These are phyloP conservation scores for Populus deltoides DNA, from an alignment of 345 rosid species.

Conservation along the genomic window DNA sequence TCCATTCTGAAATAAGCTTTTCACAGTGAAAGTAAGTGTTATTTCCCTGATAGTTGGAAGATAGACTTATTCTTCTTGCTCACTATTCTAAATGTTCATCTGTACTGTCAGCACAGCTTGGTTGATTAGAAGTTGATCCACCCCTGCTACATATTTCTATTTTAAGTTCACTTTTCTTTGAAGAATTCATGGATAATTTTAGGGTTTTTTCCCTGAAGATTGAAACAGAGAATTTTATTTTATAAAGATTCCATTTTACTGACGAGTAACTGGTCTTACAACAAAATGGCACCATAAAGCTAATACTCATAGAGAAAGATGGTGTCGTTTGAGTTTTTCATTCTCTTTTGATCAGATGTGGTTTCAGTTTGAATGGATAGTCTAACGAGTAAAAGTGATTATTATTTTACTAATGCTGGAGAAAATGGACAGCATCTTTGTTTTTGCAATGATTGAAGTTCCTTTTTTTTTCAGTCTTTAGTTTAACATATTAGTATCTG, in stretches of 20 bases:
- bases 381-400: background rate
- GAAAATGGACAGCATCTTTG: background rate
- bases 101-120: background rate
- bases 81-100: no score
- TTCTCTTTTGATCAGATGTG: background rate
- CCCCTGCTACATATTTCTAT: background rate
- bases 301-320: background rate
- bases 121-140: background rate
- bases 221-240: background rate
- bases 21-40: background rate
- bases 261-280: background rate
- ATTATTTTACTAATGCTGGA: background rate
- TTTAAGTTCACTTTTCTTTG: background rate
- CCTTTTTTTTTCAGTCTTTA: slow-evolving; percentile 10
- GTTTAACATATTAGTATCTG: background rate
- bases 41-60: background rate
- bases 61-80: no score
- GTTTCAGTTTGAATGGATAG: background rate
- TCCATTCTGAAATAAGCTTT: background rate
- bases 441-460: background rate
- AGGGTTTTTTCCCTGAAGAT: background rate
- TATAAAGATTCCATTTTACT: background rate
- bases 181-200: background rate
- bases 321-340: background rate
- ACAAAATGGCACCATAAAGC: background rate